phyloP scores from a whole-genome alignment of 2,329 filamentous ascomycete species.

The Colletotrichum somersetense region DNA sequence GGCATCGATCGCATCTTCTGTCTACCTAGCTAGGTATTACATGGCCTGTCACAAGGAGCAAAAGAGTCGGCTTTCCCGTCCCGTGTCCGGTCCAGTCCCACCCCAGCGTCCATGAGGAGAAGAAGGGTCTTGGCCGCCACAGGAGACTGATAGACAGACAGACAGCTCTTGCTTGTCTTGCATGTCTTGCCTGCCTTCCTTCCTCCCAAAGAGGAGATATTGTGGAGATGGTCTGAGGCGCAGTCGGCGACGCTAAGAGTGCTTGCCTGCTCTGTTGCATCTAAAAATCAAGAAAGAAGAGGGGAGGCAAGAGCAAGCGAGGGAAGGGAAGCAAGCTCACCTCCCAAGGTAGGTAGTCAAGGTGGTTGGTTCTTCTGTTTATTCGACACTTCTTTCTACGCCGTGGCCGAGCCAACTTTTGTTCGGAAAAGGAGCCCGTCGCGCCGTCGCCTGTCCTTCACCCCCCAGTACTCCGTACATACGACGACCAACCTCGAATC shows the following conservation, averaged over 20 bases:
- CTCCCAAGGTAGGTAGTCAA: not conserved
- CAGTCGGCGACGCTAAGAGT: slow-evolving; percentile 31
- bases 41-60: not conserved
- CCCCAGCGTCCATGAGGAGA: slow-evolving; percentile 1
- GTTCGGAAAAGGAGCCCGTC: no score
- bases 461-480: no score
- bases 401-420: not conserved
- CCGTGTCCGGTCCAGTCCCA: not conserved
- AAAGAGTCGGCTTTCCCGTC: not conserved
- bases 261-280: slow-evolving; percentile 25
- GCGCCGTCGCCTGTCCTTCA: no score
- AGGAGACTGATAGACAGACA: not conserved
- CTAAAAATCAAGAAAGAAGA: not conserved
- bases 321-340: not conserved
- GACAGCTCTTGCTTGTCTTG: not conserved
- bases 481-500: slow-evolving; percentile 1
- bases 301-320: not conserved
- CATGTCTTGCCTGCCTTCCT: not conserved
- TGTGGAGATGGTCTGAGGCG: slow-evolving; percentile 26
- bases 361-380: not conserved
- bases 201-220: not conserved
- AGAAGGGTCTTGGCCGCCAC: not conserved
- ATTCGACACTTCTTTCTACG: no score
- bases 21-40: not conserved
- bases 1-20: not conserved